Base-by-base conservation (phyloP, 2,329 filamentous ascomycete species). In the Harringtonia aguacate region DNA sequence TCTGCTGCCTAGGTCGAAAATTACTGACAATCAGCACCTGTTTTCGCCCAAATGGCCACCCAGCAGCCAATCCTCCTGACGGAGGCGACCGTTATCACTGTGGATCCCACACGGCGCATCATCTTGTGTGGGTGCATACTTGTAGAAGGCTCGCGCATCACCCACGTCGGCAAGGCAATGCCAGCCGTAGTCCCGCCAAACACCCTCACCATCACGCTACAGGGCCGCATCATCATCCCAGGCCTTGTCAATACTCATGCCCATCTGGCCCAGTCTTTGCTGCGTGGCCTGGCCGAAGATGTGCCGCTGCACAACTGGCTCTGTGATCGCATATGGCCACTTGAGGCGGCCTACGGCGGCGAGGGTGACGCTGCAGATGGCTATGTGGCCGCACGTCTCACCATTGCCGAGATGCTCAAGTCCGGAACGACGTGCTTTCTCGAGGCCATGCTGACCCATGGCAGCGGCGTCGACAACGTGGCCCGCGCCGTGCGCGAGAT, bases 211-310 rank as follows among this genome's bases (percentile, higher is more conserved):
- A 33, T 55, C 48, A 43, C 65, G 22, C 57, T 70, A 8, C 52
- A 55, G 10, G 66, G 66, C 36, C 63, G 62, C 1, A 67, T 73
- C 51, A 55, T 72, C 39, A 65, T 72, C 38, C 70, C 69, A 0
- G 69, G 69, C 1, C 58, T 74, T 12, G 62, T 73, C 48, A 70
- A 68, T 24, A 70, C 68, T 2, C 70, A 74, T 48, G 66, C 68
- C 45, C 69, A 74, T 46, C 63, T 67, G 1, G 67, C 65, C 1
- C 69, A 73, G 50, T 67, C 66, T 6, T 58, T 73, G 4, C 59
- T 73, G 1, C 61, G 69, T 37, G 69, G 69, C 10, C 57, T 64
- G 8, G 70, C 68, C 0, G 70, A 74, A 48, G 67, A 73, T 46
- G 55, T 73, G 8, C 64, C 66, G 36, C 59, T 73, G 7, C 67